Conservation (phyloP, 495 filamentous ascomycete species). For the Podospora bellae-mahoneyi region DNA sequence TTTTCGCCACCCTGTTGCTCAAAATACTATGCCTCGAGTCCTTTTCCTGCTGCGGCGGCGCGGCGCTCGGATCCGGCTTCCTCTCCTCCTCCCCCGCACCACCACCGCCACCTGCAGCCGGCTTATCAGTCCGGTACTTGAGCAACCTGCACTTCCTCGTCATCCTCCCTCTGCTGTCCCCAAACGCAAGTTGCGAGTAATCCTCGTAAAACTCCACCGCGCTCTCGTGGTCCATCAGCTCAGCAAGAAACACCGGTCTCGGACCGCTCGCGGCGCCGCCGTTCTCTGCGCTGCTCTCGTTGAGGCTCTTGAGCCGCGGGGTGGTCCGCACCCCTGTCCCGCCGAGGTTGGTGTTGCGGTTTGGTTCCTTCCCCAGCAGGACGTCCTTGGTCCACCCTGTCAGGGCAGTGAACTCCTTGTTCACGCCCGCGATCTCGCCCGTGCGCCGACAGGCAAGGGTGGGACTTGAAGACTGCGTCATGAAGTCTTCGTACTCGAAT, state of each 20-base stretch:
- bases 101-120: constrained; percentile 13
- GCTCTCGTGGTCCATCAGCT: constrained; percentile 89
- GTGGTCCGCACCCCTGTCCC: constrained; percentile 44
- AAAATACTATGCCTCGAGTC: constrained; percentile 48
- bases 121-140: constrained; percentile 77
- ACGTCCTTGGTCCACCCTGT: constrained; percentile 95
- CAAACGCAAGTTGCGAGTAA: constrained; percentile 86
- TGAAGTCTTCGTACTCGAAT: constrained; percentile 87
- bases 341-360: constrained; percentile 79
- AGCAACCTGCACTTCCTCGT: constrained; percentile 81
- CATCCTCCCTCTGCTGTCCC: constrained; percentile 77
- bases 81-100: constrained; percentile 19
- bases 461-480: constrained; percentile 80
- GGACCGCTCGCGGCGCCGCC: constrained; percentile 31
- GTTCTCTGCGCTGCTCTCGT: constrained; percentile 25
- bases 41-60: constrained; percentile 21
- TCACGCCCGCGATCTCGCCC: constrained; percentile 86
- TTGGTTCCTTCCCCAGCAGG: constrained; percentile 79
- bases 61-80: constrained; percentile 30
- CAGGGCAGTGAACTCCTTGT: constrained; percentile 90
- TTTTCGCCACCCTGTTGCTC: constrained; percentile 53
- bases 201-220: constrained; percentile 95
- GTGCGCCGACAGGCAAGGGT: constrained; percentile 88
- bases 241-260: constrained; percentile 82
- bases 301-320: constrained; percentile 42